phyloP scores from a whole-genome alignment of 1,284 basidiomycete species.

The Pseudozyma sp. region DNA sequence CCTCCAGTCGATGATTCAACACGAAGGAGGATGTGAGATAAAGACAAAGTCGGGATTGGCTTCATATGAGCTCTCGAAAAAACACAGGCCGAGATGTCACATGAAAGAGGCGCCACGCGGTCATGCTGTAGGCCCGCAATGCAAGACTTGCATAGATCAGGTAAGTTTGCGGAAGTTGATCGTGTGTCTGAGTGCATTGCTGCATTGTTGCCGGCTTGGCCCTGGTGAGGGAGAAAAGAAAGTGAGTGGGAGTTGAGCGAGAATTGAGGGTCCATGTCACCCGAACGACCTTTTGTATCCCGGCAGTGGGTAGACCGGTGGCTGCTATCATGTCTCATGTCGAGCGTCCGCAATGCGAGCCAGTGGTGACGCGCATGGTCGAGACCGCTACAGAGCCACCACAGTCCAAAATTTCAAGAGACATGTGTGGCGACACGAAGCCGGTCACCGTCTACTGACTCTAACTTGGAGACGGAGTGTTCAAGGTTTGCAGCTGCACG shows the following conservation, averaged over 20 bases:
- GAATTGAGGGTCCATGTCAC: too few relatives aligned
- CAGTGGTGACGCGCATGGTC: neutral
- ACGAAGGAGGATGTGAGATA: constrained; percentile 2
- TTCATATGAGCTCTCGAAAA: constrained; percentile 17
- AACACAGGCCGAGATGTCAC: neutral
- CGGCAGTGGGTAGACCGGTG: too few relatives aligned
- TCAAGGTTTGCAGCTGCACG: neutral
- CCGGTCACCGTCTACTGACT: neutral
- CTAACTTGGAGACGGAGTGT: neutral
- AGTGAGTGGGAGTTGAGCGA: too few relatives aligned
- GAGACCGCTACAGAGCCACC: neutral
- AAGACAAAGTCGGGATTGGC: neutral
- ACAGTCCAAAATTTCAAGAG: neutral
- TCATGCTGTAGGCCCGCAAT: neutral
- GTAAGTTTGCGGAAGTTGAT: neutral
- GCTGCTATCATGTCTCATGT: too few relatives aligned
- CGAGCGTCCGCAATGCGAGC: too few relatives aligned
- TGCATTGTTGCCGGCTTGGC: neutral
- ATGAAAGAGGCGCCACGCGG: neutral
- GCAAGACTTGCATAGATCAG: neutral
- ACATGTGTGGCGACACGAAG: neutral
- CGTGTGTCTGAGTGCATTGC: neutral
- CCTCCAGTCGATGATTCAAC: neutral
- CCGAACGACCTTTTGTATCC: too few relatives aligned
- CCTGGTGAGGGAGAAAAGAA: neutral